phyloP scores from a whole-genome alignment of 148 eudicot genomes.

The Chenopodium album region DNA sequence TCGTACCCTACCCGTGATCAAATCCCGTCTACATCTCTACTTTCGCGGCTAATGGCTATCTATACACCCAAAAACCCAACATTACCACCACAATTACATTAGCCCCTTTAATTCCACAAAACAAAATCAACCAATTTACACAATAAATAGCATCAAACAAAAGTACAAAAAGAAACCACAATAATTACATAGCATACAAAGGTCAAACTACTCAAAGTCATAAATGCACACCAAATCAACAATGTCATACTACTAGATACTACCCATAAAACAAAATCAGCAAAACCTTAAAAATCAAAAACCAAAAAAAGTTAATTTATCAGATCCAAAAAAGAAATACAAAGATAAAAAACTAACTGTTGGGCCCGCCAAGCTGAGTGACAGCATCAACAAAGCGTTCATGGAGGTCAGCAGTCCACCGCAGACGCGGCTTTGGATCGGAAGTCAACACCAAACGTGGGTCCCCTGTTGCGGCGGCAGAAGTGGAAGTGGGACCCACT shows the following conservation, averaged over 20 bases:
- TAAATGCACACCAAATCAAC: not conserved
- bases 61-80: not conserved
- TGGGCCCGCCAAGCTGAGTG: constrained; percentile 84
- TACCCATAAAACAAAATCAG: not conserved
- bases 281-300: not conserved
- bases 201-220: constrained; percentile 4
- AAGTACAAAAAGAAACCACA: not conserved
- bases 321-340: constrained; percentile 10
- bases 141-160: not conserved
- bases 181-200: not conserved
- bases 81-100: constrained; percentile 2
- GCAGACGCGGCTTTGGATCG: constrained; percentile 80
- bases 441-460: constrained; percentile 67
- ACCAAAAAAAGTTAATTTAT: not conserved
- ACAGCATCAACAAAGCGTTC: constrained; percentile 87
- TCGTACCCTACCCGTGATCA: no score
- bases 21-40: not conserved
- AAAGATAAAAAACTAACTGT: constrained; percentile 41
- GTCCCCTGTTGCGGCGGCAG: constrained; percentile 31
- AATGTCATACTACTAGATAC: not conserved
- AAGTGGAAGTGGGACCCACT: constrained; percentile 24
- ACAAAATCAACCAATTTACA: constrained; percentile 4
- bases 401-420: constrained; percentile 87
- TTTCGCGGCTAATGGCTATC: not conserved
- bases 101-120: not conserved